These are phyloP conservation scores for Alternaria longipes DNA, from an alignment of 2,329 filamentous ascomycete genomes.

Conservation along the genomic window DNA sequence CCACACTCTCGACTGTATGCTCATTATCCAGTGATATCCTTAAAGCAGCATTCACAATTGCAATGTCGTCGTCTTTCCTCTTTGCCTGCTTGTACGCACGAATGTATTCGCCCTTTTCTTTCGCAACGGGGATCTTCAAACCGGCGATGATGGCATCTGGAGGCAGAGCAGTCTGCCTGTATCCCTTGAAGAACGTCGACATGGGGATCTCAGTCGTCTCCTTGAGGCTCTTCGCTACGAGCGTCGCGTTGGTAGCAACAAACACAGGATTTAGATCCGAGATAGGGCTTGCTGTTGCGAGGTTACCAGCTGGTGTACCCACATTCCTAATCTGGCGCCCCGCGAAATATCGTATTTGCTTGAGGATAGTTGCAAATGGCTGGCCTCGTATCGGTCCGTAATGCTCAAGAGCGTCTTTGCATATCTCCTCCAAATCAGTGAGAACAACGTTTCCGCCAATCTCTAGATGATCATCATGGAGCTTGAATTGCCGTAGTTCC, in stretches of 20 bases:
- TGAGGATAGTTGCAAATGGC: constrained; percentile 88
- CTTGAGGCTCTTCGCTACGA: constrained; percentile 80
- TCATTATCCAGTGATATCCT: constrained; percentile 75
- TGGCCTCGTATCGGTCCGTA: constrained; percentile 79
- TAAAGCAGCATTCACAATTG: constrained; percentile 90
- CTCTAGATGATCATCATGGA: constrained; percentile 84
- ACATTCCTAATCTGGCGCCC: constrained; percentile 96
- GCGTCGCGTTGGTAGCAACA: constrained; percentile 81
- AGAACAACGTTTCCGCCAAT: constrained; percentile 92
- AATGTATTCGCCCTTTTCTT: constrained; percentile 80
- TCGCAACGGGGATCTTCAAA: constrained; percentile 82
- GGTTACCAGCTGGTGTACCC: constrained; percentile 93
- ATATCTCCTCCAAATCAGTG: constrained; percentile 89
- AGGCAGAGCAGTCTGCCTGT: constrained; percentile 82
- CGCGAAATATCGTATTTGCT: constrained; percentile 94
- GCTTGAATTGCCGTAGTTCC: constrained; percentile 82
- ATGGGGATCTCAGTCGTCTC: constrained; percentile 88
- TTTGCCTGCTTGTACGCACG: constrained; percentile 96
- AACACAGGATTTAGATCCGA: constrained; percentile 96
- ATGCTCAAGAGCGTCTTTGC: constrained; percentile 77
- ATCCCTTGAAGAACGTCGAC: constrained; percentile 90
- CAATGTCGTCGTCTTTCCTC: constrained; percentile 97
- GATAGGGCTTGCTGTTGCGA: constrained; percentile 94
- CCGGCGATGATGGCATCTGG: constrained; percentile 84
- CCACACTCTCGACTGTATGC: constrained; percentile 76